phyloP scores from a whole-genome alignment of 257 asterid species.

The Solanum medicagineum region DNA sequence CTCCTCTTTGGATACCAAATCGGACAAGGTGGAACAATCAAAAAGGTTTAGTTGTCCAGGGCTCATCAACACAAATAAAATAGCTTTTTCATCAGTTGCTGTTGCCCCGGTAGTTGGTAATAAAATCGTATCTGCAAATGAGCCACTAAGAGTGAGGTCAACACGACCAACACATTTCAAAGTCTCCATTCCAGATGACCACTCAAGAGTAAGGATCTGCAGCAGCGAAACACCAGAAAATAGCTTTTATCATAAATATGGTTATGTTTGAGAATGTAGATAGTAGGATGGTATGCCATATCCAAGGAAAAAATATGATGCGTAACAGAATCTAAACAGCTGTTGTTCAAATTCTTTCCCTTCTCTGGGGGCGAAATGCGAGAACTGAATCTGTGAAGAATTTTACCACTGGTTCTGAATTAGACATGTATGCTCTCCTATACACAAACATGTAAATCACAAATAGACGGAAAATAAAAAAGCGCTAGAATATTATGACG shows the following conservation, averaged over 20 bases:
- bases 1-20: conserved; percentile 24
- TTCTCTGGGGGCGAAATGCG: not conserved
- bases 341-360: not conserved
- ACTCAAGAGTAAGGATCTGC: conserved; percentile 70
- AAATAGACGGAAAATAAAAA: not conserved
- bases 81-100: conserved; percentile 26
- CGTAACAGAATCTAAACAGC: not conserved
- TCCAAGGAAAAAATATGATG: not conserved
- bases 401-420: not conserved
- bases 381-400: not conserved
- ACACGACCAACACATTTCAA: conserved; percentile 53
- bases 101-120: conserved; percentile 42
- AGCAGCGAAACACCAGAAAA: conserved; percentile 2
- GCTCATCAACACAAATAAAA: conserved; percentile 53
- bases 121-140: conserved; percentile 72
- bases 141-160: conserved; percentile 64
- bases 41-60: conserved; percentile 60
- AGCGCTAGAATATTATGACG: not conserved
- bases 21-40: conserved; percentile 31
- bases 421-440: not conserved
- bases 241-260: not conserved
- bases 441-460: not conserved
- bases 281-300: not conserved
- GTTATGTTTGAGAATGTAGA: not conserved
- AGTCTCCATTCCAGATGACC: conserved; percentile 72